Evolutionary conservation across 768 basidiomycete genomes (phyloP).

Genomic region (Podaxis sp.): DNA sequence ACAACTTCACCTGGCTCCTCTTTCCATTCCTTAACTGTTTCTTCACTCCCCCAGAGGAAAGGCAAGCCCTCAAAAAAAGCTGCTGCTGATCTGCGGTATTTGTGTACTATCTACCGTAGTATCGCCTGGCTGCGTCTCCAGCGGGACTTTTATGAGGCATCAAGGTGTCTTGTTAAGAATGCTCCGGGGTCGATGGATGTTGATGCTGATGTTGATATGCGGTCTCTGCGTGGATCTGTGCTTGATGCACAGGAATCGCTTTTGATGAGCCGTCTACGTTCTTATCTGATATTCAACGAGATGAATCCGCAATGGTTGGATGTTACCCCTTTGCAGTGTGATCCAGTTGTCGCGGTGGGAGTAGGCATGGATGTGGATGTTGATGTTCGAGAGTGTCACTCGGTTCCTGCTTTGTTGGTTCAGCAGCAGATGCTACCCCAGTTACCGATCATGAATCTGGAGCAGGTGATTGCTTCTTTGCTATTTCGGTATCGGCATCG

Average conservation of each 20-base stretch:
- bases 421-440: neutral
- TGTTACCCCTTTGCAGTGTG: neutral
- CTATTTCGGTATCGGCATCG: slow-evolving; percentile 7
- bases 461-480: slow-evolving; percentile 3
- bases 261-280: slow-evolving; percentile 4
- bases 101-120: slow-evolving; percentile 9
- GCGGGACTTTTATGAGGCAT: neutral
- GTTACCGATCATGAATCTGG: neutral
- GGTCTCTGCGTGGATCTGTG: neutral
- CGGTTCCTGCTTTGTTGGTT: neutral
- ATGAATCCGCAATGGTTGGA: slow-evolving; percentile 7
- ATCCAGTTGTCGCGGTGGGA: neutral
- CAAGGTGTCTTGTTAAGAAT: neutral
- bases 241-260: slow-evolving; percentile 8
- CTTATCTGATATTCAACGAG: slow-evolving; percentile 6
- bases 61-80: neutral
- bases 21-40: neutral
- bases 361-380: neutral
- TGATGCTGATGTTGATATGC: slow-evolving; percentile 2
- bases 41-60: neutral
- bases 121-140: neutral
- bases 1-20: neutral
- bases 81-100: neutral
- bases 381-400: neutral
- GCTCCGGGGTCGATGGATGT: neutral